These are phyloP conservation scores for Acacia concinna DNA, from an alignment of 331 rosid genomes.

Conservation along the genomic window DNA sequence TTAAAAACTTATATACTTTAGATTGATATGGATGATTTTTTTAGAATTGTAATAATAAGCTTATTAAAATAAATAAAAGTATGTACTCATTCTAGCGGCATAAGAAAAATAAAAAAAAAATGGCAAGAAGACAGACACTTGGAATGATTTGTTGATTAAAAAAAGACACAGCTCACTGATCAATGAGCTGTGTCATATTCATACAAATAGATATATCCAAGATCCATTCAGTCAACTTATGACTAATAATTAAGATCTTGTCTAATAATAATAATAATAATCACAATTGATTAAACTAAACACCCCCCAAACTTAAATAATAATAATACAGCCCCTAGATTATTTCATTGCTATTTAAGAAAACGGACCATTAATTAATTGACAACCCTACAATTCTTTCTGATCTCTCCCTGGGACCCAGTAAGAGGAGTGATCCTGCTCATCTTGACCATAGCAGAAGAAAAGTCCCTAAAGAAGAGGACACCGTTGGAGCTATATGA, in stretches of 20 bases:
- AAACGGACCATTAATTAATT: background rate
- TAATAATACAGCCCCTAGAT: background rate
- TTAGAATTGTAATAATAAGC: background rate
- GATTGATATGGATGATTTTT: background rate
- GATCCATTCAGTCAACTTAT: background rate
- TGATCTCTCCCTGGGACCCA: constrained; percentile 2
- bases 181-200: background rate
- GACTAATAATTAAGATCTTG: background rate
- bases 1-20: too few species aligned
- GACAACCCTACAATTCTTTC: constrained; percentile 9
- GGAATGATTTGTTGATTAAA: constrained; percentile 4
- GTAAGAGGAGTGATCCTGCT: constrained; percentile 4
- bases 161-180: background rate
- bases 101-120: background rate
- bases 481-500: constrained; percentile 36
- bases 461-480: constrained; percentile 52
- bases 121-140: background rate
- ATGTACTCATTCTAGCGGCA: background rate
- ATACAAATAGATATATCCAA: background rate
- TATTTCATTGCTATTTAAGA: background rate
- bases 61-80: background rate
- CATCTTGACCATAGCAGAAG: constrained; percentile 58
- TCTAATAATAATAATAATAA: background rate
- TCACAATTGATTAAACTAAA: background rate
- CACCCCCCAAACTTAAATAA: background rate